Conservation (phyloP, 352 stramenopile species). For the Phytophthora agathidicida region DNA sequence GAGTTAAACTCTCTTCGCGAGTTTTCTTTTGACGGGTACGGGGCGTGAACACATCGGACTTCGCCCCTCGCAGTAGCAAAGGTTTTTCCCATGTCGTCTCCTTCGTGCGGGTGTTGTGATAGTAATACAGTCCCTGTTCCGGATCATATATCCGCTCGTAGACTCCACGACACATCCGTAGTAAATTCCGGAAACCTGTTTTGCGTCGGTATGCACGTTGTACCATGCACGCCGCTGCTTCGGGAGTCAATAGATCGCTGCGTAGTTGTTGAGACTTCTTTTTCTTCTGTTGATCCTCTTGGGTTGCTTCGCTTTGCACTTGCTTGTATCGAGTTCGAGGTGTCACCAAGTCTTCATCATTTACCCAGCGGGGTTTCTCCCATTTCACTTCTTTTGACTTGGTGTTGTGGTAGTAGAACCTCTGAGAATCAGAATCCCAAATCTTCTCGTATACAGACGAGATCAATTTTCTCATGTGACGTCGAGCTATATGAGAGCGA, state of each 20-base stretch:
- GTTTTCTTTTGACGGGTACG: conserved; percentile 15
- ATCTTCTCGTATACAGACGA: conserved; percentile 86
- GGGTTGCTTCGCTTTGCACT: not conserved
- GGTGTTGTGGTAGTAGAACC: conserved; percentile 87
- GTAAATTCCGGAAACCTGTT: conserved; percentile 48
- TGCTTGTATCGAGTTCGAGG: conserved; percentile 44
- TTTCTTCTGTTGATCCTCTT: not conserved
- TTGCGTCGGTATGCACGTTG: conserved; percentile 60
- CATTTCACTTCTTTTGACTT: conserved; percentile 72
- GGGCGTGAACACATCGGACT: conserved; percentile 58
- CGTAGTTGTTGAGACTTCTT: not conserved
- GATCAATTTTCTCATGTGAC: conserved; percentile 58
- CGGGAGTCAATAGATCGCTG: conserved; percentile 28
- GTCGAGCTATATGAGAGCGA: conserved; percentile 53
- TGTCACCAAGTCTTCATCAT: conserved; percentile 64
- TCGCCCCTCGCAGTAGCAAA: conserved; percentile 41
- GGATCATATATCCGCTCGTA: conserved; percentile 81
- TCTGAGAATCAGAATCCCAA: conserved; percentile 50
- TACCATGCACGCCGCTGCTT: conserved; percentile 57
- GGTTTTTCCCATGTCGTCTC: conserved; percentile 76
- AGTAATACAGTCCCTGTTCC: conserved; percentile 60
- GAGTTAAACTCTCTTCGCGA: conserved; percentile 21
- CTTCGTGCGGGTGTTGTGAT: conserved; percentile 81
- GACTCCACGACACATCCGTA: conserved; percentile 51
- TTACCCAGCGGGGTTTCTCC: conserved; percentile 69